Conservation (phyloP, 495 filamentous ascomycete genomes). For the Neurospora sp. region DNA sequence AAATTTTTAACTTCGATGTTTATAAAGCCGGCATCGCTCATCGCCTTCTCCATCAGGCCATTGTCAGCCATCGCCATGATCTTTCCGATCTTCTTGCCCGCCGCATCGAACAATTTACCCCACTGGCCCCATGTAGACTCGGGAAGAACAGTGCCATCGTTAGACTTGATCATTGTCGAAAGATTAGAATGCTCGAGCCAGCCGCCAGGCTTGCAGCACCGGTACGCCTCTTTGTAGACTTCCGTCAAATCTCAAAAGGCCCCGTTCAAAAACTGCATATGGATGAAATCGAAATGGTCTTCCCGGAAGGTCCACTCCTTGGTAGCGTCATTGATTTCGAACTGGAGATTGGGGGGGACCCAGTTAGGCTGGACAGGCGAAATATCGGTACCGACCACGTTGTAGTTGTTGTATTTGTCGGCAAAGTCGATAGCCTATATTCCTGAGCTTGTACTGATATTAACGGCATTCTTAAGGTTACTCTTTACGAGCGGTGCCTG, state of each 20-base stretch:
- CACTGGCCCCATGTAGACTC: neutral
- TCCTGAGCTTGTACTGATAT: slow-evolving; percentile 30
- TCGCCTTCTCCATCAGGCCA: slow-evolving; percentile 25
- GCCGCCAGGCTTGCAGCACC: slow-evolving; percentile 13
- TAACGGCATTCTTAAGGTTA: slow-evolving; percentile 20
- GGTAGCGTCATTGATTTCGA: slow-evolving; percentile 41
- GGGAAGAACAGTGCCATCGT: slow-evolving; percentile 26
- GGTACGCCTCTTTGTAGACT: slow-evolving; percentile 27
- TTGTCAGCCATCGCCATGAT: slow-evolving; percentile 28
- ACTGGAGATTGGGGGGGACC: slow-evolving; percentile 36
- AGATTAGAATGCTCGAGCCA: slow-evolving; percentile 42
- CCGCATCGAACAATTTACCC: neutral
- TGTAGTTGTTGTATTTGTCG: slow-evolving; percentile 37
- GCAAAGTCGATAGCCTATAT: slow-evolving; percentile 45
- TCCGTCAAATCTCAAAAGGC: slow-evolving; percentile 42
- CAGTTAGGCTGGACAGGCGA: slow-evolving; percentile 31
- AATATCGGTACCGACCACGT: slow-evolving; percentile 44
- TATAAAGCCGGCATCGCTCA: slow-evolving; percentile 44
- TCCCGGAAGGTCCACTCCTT: slow-evolving; percentile 32
- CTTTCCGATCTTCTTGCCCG: slow-evolving; percentile 19
- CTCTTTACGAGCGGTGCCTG: slow-evolving; percentile 19
- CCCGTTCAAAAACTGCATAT: slow-evolving; percentile 39
- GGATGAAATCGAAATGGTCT: slow-evolving; percentile 48
- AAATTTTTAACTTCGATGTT: slow-evolving; percentile 38
- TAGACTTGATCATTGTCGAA: slow-evolving; percentile 29